Base-by-base conservation (phyloP, 495 filamentous ascomycete genomes). In the Aspergillus hancockii region DNA sequence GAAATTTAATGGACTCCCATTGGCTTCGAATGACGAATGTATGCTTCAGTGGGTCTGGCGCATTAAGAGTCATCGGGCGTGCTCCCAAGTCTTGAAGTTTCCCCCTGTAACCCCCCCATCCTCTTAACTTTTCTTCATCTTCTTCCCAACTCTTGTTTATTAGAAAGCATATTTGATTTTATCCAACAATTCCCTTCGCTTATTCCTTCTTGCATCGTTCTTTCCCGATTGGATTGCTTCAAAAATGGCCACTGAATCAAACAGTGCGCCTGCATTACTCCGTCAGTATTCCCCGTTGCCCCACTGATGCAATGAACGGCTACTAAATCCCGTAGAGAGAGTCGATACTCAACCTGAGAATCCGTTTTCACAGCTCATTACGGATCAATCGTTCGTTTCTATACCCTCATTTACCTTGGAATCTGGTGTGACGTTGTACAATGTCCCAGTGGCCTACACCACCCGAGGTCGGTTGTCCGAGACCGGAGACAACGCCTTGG, bases 391-490 rank as follows among this genome's bases (percentile, higher is more conserved):
- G 18, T 88, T 95, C 62, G 89, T 86, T 36, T 82, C 96, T 34
- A 84, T 98, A 55, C 94, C 94, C 0, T 88, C 83, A 14, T 97
- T 96, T 75, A 93, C 89, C 19, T 89, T 98, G 61, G 94, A 98
- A 72, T 97, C 93, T 14, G 94, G 94, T 19, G 92, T 88, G 30
- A 89, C 84, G 1, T 81, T 98, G 30, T 76, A 81, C 65, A 93
- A 98, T 85, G 90, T 96, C 13, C 93, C 92, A 2, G 83, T 98
- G 54, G 94, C 94, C 25, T 98, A 96, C 79, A 97, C 90, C 60
- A 91, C 89, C 0, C 82, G 88, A 49, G 94, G 94, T 60, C 79
- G 80, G 51, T 81, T 98, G 22, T 88, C 90, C 0, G 80, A 89
- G 22, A 75, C 84, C 31, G 78, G 83, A 43, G 90, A 96, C 78